phyloP scores from a whole-genome alignment of 129 eudicot species.

The Ambrosia artemisiifolia region DNA sequence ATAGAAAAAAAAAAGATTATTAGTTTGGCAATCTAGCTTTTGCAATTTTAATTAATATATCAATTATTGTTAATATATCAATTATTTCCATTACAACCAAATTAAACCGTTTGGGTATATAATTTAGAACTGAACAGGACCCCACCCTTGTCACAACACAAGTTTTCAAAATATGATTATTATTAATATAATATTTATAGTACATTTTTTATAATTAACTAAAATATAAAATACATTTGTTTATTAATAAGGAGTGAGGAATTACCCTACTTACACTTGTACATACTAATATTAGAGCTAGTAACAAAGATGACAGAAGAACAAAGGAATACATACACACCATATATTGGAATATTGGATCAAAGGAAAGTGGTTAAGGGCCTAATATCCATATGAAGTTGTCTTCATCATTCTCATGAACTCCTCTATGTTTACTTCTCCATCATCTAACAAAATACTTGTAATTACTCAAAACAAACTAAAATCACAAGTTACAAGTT shows the following conservation, averaged over 20 bases:
- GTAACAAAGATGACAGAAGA: not conserved
- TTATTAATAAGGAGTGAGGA: too few species aligned
- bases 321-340: not conserved
- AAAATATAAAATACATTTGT: not conserved
- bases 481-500: not conserved
- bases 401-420: constrained; percentile 85
- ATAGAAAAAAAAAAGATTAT: not conserved
- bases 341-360: not conserved
- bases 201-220: not conserved
- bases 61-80: too few species aligned
- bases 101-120: too few species aligned
- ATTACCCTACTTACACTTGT: not conserved
- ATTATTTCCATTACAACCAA: too few species aligned
- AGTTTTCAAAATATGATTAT: too few species aligned
- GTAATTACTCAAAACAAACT: not conserved
- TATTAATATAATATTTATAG: too few species aligned
- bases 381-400: constrained; percentile 57
- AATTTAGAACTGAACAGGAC: too few species aligned
- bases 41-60: not conserved
- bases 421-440: constrained; percentile 69
- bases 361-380: too few species aligned
- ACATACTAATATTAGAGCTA: not conserved
- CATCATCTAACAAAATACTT: constrained; percentile 52
- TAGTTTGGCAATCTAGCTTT: not conserved
- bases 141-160: too few species aligned